phyloP scores from a whole-genome alignment of 805 yeast species.

The Candida railenensis region DNA sequence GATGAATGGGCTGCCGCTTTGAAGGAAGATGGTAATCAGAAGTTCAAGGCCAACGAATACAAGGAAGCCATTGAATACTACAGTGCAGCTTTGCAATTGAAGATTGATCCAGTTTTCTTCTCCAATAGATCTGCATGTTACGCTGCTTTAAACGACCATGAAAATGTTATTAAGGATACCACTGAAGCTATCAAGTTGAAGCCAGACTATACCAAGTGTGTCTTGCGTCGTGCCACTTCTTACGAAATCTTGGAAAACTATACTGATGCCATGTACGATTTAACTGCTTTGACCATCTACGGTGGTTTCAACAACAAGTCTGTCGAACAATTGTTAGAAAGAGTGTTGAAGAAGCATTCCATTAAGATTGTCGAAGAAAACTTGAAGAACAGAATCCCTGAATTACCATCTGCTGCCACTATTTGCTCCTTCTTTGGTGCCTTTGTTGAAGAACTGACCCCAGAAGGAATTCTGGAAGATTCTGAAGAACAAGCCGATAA shows the following conservation, averaged over 20 bases:
- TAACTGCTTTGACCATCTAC: slow-evolving; percentile 82
- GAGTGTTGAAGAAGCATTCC: slow-evolving; percentile 82
- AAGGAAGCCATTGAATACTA: slow-evolving; percentile 79
- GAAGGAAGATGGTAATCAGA: slow-evolving; percentile 86
- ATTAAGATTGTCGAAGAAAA: slow-evolving; percentile 64
- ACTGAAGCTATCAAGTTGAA: slow-evolving; percentile 80
- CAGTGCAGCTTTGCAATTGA: slow-evolving; percentile 71
- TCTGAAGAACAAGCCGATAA: slow-evolving; percentile 63
- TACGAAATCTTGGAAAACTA: slow-evolving; percentile 77
- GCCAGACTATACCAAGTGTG: slow-evolving; percentile 89
- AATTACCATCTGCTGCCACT: slow-evolving; percentile 80
- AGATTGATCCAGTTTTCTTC: slow-evolving; percentile 83
- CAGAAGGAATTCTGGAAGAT: slow-evolving; percentile 48
- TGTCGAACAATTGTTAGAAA: slow-evolving; percentile 79
- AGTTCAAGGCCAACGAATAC: slow-evolving; percentile 68
- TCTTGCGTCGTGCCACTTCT: slow-evolving; percentile 90
- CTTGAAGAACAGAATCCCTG: slow-evolving; percentile 48
- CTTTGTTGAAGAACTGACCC: slow-evolving; percentile 58
- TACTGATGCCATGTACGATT: slow-evolving; percentile 86
- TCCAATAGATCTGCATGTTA: slow-evolving; percentile 97
- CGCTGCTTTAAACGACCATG: slow-evolving; percentile 75
- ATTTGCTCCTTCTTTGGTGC: slow-evolving; percentile 86
- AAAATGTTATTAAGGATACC: slow-evolving; percentile 85
- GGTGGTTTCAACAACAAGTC: slow-evolving; percentile 81
- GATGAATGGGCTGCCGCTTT: slow-evolving; percentile 68